Conservation (phyloP, 768 basidiomycete species). For the Suillus bovinus region DNA sequence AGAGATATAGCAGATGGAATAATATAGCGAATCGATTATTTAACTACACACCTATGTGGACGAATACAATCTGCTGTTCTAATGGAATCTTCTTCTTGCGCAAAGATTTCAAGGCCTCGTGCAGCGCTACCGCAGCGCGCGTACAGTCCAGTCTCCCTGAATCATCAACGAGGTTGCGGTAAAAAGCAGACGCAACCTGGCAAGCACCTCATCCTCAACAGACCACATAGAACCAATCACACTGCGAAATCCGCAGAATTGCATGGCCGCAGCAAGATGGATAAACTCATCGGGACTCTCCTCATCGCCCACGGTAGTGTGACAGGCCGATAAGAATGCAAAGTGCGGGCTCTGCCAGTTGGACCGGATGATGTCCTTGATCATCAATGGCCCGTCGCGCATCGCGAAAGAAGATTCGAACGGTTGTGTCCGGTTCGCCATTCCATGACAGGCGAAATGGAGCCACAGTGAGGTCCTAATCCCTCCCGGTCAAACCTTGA, state of each 20-base stretch:
- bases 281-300: conserved; percentile 18
- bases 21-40: background rate
- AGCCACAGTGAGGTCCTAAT: background rate
- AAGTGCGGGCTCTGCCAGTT: conserved; percentile 14
- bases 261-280: conserved; percentile 27
- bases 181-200: conserved; percentile 1
- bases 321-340: conserved; percentile 26
- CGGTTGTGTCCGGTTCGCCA: no score
- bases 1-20: background rate
- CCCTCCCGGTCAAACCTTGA: background rate
- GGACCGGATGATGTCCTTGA: conserved; percentile 12
- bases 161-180: background rate
- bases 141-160: conserved; percentile 2
- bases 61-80: conserved; percentile 8
- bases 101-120: background rate
- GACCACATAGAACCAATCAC: conserved; percentile 27
- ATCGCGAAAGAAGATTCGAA: no score
- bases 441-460: no score
- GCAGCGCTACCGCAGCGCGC: conserved; percentile 6
- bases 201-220: conserved; percentile 4
- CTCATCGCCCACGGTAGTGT: conserved; percentile 21
- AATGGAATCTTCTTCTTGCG: conserved; percentile 1
- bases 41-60: conserved; percentile 5
- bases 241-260: conserved; percentile 21
- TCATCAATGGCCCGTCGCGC: no score